Conservation (phyloP, 2,329 filamentous ascomycete species). For the Alternaria brassicae region DNA sequence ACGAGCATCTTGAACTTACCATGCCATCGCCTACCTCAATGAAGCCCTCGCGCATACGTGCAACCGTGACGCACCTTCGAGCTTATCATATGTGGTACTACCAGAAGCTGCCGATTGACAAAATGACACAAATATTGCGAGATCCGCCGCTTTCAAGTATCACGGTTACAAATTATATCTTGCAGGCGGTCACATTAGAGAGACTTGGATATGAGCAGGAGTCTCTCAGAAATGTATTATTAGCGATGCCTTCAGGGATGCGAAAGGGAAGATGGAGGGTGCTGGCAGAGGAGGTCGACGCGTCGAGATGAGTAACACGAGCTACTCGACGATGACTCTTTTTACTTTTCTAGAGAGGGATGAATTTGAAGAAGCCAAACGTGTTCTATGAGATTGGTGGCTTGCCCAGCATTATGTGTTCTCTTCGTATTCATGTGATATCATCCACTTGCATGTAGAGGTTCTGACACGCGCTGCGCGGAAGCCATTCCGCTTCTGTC, state of each 20-base stretch:
- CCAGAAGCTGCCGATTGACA: constrained; percentile 32
- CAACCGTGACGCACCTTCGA: constrained; percentile 41
- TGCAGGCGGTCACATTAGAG: constrained; percentile 41
- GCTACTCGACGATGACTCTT: not conserved
- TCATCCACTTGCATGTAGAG: not conserved
- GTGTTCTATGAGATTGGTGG: not conserved
- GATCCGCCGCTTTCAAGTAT: constrained; percentile 39
- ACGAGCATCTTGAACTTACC: constrained; percentile 34
- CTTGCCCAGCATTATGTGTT: not conserved
- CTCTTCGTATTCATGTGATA: not conserved
- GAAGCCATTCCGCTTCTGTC: constrained; percentile 15
- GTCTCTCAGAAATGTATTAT: constrained; percentile 31
- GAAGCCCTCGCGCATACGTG: constrained; percentile 35
- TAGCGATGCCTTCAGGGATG: constrained; percentile 28
- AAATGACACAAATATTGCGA: constrained; percentile 33
- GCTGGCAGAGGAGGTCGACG: constrained; percentile 34
- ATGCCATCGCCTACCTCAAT: constrained; percentile 34
- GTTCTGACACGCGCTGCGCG: not conserved
- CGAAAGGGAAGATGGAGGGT: constrained; percentile 35
- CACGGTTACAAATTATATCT: constrained; percentile 41
- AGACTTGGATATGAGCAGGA: constrained; percentile 34
- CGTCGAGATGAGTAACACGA: not conserved
- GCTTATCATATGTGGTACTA: constrained; percentile 47
- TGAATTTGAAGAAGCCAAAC: not conserved
- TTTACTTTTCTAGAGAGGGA: not conserved